These are phyloP conservation scores for Theobroma cacao DNA, from an alignment of 345 rosid genomes.

Conservation along the genomic window DNA sequence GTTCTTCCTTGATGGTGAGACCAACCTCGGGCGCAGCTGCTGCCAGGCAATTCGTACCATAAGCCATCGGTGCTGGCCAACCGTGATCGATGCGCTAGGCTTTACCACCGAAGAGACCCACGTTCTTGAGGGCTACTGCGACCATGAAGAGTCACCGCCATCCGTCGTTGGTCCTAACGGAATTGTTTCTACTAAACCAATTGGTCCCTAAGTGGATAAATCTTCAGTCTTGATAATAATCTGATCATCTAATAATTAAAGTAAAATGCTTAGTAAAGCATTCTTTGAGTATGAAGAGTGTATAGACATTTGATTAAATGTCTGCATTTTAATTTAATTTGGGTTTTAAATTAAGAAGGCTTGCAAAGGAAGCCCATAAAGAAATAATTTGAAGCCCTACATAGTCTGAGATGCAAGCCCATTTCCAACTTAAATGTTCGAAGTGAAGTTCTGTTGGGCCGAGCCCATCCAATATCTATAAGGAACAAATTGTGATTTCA, in stretches of 20 bases:
- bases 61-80: conserved; percentile 59
- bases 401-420: background rate
- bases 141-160: conserved; percentile 12
- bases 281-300: background rate
- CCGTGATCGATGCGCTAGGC: conserved; percentile 53
- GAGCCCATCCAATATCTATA: no score
- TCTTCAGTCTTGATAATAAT: background rate
- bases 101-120: conserved; percentile 65
- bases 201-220: background rate
- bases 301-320: background rate
- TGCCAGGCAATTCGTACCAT: conserved; percentile 61
- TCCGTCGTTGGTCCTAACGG: background rate
- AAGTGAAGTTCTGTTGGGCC: no score
- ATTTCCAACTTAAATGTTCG: no score
- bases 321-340: background rate
- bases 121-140: conserved; percentile 71
- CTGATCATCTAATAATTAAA: background rate
- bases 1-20: conserved; percentile 77
- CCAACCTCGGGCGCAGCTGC: conserved; percentile 55
- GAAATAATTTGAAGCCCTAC: background rate
- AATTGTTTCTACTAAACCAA: background rate
- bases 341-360: no score
- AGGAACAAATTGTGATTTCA: background rate
- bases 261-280: background rate
- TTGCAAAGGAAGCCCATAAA: background rate